phyloP scores from a whole-genome alignment of 257 asterid genomes.

The Orobanche coerulescens region DNA sequence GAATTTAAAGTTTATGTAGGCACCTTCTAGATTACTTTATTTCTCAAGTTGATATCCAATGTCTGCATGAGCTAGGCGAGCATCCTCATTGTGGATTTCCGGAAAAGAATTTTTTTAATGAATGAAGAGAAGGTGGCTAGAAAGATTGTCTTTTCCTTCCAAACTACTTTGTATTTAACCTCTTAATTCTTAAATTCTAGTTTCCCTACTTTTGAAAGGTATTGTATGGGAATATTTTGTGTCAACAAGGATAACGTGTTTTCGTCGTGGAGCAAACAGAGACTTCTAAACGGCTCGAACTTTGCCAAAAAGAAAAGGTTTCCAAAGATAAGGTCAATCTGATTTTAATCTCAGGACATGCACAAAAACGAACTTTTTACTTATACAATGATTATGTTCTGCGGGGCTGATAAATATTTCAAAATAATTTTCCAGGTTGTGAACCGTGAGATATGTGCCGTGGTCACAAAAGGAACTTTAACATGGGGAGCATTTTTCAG shows the following conservation, averaged over 20 bases:
- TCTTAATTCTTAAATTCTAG: neutral
- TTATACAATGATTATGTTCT: slow-evolving; percentile 8
- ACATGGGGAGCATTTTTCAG: slow-evolving; percentile 78
- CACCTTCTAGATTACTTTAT: slow-evolving; percentile 13
- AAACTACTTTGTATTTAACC: slow-evolving; percentile 4
- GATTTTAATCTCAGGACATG: slow-evolving; percentile 13
- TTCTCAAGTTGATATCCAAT: slow-evolving; percentile 16
- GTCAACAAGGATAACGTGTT: slow-evolving; percentile 77
- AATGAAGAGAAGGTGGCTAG: slow-evolving; percentile 83
- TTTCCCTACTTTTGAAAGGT: slow-evolving; percentile 7
- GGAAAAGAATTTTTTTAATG: slow-evolving; percentile 79
- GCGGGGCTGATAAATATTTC: slow-evolving; percentile 19
- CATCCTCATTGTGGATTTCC: slow-evolving; percentile 99
- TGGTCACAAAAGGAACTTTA: slow-evolving; percentile 89
- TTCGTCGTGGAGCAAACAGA: slow-evolving; percentile 98
- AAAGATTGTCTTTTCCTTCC: slow-evolving; percentile 44
- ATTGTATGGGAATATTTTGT: slow-evolving; percentile 19
- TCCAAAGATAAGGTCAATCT: slow-evolving; percentile 76
- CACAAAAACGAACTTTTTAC: neutral
- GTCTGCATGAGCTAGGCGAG: slow-evolving; percentile 55
- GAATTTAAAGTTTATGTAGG: neutral
- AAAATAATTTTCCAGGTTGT: slow-evolving; percentile 58
- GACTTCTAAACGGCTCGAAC: slow-evolving; percentile 92
- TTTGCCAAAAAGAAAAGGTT: slow-evolving; percentile 80
- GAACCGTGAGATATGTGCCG: slow-evolving; percentile 88